These are phyloP conservation scores for Neonectria coccinea DNA, from an alignment of 2,329 filamentous ascomycete genomes.

Conservation along the genomic window DNA sequence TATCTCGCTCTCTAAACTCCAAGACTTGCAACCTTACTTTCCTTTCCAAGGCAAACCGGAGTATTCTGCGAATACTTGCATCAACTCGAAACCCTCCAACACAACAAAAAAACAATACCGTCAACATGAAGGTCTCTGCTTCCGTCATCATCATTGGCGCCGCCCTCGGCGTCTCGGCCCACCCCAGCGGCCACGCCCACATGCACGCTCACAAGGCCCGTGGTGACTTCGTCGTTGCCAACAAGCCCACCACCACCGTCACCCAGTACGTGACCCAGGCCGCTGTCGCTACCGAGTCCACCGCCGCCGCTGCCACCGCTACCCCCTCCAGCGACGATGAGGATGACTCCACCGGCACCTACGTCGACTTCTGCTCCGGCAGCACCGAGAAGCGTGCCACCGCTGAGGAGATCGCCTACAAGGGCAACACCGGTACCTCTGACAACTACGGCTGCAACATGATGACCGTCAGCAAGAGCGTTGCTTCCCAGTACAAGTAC, in stretches of 20 bases:
- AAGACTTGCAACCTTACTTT: slow-evolving; percentile 29
- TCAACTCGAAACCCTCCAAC: slow-evolving; percentile 20
- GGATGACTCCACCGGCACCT: slow-evolving; percentile 34
- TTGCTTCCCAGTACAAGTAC: slow-evolving; percentile 59
- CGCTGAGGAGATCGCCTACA: slow-evolving; percentile 58
- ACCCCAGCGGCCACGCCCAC: slow-evolving; percentile 55
- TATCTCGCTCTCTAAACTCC: slow-evolving; percentile 42
- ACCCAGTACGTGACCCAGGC: slow-evolving; percentile 40
- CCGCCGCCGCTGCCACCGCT: slow-evolving; percentile 21
- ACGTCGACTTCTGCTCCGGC: slow-evolving; percentile 53
- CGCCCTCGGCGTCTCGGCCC: slow-evolving; percentile 56
- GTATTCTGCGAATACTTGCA: slow-evolving; percentile 41
- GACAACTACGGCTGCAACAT: slow-evolving; percentile 65
- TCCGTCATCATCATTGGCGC: slow-evolving; percentile 53
- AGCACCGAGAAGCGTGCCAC: slow-evolving; percentile 60
- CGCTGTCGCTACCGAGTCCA: slow-evolving; percentile 27
- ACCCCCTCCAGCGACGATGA: neutral
- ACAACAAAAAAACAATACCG: slow-evolving; percentile 26
- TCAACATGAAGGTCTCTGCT: slow-evolving; percentile 57
- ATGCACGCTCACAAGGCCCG: slow-evolving; percentile 49
- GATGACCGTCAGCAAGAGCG: slow-evolving; percentile 54
- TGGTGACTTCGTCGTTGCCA: slow-evolving; percentile 51
- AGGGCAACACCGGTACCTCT: slow-evolving; percentile 59
- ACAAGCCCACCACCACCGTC: slow-evolving; percentile 48
- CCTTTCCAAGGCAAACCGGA: slow-evolving; percentile 42